A percentile compares a stretch with the other conserved stretches of the same genome.
Evolutionary conservation across 2,329 filamentous ascomycete species (phyloP).

Genomic region (Leptosphaerulina australis): DNA sequence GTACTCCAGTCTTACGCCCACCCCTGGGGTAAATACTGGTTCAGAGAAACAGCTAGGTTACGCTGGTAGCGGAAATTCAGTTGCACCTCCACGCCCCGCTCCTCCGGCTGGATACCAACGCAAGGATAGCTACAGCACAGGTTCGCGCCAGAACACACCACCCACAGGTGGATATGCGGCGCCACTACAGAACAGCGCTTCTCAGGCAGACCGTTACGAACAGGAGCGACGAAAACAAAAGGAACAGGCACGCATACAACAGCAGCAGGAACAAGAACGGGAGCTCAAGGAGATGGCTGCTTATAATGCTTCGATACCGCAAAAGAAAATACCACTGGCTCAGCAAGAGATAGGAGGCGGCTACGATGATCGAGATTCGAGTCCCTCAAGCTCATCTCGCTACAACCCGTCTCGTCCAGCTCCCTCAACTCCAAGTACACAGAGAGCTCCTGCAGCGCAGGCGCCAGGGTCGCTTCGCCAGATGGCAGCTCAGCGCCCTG

Average conservation of each 20-base stretch:
- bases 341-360: slow-evolving; percentile 82
- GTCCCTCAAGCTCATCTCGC: slow-evolving; percentile 59
- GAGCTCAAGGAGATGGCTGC: slow-evolving; percentile 76
- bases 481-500: slow-evolving; percentile 75
- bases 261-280: slow-evolving; percentile 52
- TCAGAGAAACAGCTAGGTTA: slow-evolving; percentile 58
- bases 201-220: slow-evolving; percentile 42
- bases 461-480: slow-evolving; percentile 58
- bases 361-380: slow-evolving; percentile 54
- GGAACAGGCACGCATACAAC: slow-evolving; percentile 49
- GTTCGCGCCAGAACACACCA: slow-evolving; percentile 40
- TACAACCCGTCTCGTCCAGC: slow-evolving; percentile 88
- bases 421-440: slow-evolving; percentile 70
- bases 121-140: slow-evolving; percentile 53
- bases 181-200: slow-evolving; percentile 39
- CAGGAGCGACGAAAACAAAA: slow-evolving; percentile 47
- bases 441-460: slow-evolving; percentile 57
- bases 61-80: slow-evolving; percentile 50
- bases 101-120: slow-evolving; percentile 52
- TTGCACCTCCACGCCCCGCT: slow-evolving; percentile 56
- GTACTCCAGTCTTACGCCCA: slow-evolving; percentile 71
- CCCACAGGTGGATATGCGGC: slow-evolving; percentile 38
- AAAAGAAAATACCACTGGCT: slow-evolving; percentile 77
- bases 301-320: slow-evolving; percentile 87
- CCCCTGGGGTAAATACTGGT: slow-evolving; percentile 60